Evolutionary conservation across 768 basidiomycete genomes (phyloP).

Genomic region (Mycena amicta): DNA sequence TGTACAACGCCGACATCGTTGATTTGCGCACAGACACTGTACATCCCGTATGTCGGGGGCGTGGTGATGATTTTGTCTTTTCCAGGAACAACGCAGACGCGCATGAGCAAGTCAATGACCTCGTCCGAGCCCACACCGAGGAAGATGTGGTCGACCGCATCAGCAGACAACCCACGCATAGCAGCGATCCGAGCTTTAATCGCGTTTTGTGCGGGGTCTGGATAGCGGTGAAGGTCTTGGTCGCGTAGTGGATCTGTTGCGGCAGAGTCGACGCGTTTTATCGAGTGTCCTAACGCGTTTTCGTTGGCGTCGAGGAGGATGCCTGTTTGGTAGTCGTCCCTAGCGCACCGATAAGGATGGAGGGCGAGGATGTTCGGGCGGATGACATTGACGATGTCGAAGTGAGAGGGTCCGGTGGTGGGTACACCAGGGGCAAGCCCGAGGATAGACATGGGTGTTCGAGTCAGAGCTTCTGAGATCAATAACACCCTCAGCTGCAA

Average conservation of each 20-base stretch:
- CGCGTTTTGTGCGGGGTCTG: constrained; percentile 81
- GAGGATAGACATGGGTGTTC: constrained; percentile 57
- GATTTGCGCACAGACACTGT: constrained; percentile 89
- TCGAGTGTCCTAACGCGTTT: constrained; percentile 89
- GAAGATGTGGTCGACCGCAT: constrained; percentile 68
- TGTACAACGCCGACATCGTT: constrained; percentile 88
- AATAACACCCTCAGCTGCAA: too few species aligned
- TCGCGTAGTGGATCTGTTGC: constrained; percentile 38
- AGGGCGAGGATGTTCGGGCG: constrained; percentile 93
- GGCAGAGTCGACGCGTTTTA: constrained; percentile 45
- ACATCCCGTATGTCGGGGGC: constrained; percentile 99
- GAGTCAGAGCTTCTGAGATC: too few species aligned
- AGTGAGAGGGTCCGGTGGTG: constrained; percentile 71
- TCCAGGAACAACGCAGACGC: constrained; percentile 80
- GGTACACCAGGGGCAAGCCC: constrained; percentile 52
- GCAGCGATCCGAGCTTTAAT: constrained; percentile 78
- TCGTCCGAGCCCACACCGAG: constrained; percentile 98
- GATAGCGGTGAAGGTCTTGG: constrained; percentile 85
- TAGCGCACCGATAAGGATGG: constrained; percentile 91
- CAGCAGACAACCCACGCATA: constrained; percentile 66
- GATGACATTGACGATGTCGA: constrained; percentile 80
- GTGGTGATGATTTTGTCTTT: constrained; percentile 84
- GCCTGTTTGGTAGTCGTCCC: constrained; percentile 92
- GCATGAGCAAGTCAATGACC: constrained; percentile 91
- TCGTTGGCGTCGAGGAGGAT: constrained; percentile 98